Conservation (phyloP, 805 yeast species). For the Yarrowia deformans region DNA sequence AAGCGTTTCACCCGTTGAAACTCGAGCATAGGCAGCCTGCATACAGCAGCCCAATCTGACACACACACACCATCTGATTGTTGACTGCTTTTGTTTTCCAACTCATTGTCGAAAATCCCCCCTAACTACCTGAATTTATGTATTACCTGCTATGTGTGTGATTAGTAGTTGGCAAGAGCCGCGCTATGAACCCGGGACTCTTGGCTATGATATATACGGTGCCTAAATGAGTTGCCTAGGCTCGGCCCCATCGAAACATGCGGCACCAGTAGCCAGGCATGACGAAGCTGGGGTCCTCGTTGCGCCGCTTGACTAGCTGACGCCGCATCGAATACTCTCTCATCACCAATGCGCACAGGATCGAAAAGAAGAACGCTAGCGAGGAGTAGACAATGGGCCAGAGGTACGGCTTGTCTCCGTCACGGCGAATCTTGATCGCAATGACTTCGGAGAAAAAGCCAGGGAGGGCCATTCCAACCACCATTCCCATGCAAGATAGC, state of each 20-base stretch:
- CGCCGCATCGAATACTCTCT: slow-evolving; percentile 25
- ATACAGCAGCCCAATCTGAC: not conserved
- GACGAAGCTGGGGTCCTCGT: slow-evolving; percentile 7
- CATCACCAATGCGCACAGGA: slow-evolving; percentile 21
- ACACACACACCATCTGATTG: not conserved
- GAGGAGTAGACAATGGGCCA: slow-evolving; percentile 40
- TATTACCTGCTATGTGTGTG: not conserved
- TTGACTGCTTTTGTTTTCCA: too few relatives aligned
- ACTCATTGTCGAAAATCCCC: too few relatives aligned
- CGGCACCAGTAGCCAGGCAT: slow-evolving; percentile 31
- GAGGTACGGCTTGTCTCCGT: slow-evolving; percentile 32
- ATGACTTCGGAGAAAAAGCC: slow-evolving; percentile 38
- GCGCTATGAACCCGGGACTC: not conserved
- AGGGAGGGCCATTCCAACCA: slow-evolving; percentile 29
- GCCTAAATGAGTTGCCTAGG: not conserved
- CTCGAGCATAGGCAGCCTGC: not conserved
- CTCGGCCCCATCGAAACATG: slow-evolving; percentile 25
- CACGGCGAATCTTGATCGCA: slow-evolving; percentile 33
- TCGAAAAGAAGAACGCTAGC: slow-evolving; percentile 25
- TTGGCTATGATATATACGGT: too few relatives aligned
- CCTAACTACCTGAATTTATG: too few relatives aligned
- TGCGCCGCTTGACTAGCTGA: not conserved
- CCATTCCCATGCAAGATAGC: slow-evolving; percentile 31
- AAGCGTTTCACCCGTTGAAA: slow-evolving; percentile 3
- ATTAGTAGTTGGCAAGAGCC: not conserved